Evolutionary conservation across 495 filamentous ascomycete species (phyloP).

Genomic region (Hyaloscypha finlandica): DNA sequence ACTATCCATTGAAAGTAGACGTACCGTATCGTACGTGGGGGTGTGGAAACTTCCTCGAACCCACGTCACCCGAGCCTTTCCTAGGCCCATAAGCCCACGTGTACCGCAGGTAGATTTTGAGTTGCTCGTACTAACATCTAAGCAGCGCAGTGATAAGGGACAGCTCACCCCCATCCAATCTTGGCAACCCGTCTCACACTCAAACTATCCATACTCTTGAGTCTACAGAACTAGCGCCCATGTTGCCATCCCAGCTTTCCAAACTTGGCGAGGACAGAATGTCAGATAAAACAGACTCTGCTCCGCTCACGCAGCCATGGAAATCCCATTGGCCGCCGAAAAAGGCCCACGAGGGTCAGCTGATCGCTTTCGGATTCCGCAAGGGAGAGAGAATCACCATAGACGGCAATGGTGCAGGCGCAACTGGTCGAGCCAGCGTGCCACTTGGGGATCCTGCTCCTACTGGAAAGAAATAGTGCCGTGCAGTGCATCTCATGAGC

Average conservation of each 20-base stretch:
- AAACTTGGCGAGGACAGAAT: background rate
- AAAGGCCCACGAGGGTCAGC: slow-evolving; percentile 1
- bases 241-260: background rate
- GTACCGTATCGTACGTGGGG: no score
- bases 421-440: background rate
- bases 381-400: slow-evolving; percentile 2
- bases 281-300: background rate
- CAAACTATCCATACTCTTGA: background rate
- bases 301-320: background rate
- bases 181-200: background rate
- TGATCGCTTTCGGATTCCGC: slow-evolving; percentile 1
- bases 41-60: no score
- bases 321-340: background rate
- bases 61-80: no score
- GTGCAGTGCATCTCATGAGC: no score
- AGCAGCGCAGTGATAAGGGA: background rate
- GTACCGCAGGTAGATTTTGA: background rate
- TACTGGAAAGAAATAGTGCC: background rate
- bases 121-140: no score
- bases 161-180: background rate
- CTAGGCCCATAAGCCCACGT: background rate
- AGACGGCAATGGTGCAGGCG: background rate
- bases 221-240: background rate
- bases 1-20: no score
- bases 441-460: background rate